These are phyloP conservation scores for Spirogloea muscicola DNA, from an alignment of 139 green algal species.

Conservation along the genomic window DNA sequence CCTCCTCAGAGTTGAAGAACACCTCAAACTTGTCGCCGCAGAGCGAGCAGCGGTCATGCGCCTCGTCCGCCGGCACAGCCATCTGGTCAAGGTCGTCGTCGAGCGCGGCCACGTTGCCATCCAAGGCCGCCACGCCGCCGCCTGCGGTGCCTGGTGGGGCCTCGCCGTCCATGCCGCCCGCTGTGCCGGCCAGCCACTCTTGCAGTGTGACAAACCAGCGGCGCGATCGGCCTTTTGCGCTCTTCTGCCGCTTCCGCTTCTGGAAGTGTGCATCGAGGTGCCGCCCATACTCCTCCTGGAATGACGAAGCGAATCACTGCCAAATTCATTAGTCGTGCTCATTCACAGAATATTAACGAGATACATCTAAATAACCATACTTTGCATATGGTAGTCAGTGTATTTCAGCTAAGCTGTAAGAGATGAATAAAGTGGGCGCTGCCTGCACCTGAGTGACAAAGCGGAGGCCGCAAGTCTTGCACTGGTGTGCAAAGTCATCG, in stretches of 20 bases:
- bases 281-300: conserved; percentile 33
- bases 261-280: conserved; percentile 35
- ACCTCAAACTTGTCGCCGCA: conserved; percentile 66
- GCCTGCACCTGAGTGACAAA: no score
- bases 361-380: no score
- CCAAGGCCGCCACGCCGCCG: no score
- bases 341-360: no score
- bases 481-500: conserved; percentile 33
- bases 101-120: neutral
- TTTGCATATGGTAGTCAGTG: no score
- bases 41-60: conserved; percentile 53
- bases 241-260: conserved; percentile 33
- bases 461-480: conserved; percentile 32
- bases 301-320: no score
- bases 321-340: no score
- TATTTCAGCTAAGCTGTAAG: no score
- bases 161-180: neutral
- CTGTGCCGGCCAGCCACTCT: conserved; percentile 26
- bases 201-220: conserved; percentile 28
- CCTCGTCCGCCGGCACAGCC: conserved; percentile 35
- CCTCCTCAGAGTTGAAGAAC: conserved; percentile 60
- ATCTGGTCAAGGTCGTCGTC: conserved; percentile 1
- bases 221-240: conserved; percentile 10
- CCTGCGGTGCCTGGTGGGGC: no score
- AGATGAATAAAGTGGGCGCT: no score